These are phyloP conservation scores for Linnemannia exigua DNA, from an alignment of 192 early-diverging fungal genomes.

Conservation along the genomic window DNA sequence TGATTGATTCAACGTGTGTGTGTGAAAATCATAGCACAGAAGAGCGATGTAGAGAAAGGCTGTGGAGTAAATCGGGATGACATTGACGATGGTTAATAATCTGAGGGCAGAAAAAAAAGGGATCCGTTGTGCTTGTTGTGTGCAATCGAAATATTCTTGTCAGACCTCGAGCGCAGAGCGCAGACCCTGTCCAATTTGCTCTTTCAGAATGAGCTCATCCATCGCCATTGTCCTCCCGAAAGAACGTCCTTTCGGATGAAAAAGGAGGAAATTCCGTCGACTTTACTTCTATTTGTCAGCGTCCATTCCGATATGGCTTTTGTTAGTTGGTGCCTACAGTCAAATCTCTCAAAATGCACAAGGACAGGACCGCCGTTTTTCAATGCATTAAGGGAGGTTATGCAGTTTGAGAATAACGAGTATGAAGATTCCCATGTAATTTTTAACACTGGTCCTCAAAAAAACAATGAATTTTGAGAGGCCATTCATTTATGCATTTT, in stretches of 20 bases:
- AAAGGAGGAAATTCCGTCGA: neutral
- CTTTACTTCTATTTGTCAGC: neutral
- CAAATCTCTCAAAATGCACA: neutral
- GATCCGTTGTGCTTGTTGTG: no score
- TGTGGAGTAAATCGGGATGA: neutral
- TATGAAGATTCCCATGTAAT: no score
- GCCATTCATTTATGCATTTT: no score
- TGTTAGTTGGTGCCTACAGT: no score
- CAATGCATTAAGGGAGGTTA: no score
- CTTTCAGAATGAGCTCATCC: neutral
- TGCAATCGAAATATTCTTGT: no score
- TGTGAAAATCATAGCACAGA: neutral
- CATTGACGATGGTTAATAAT: neutral
- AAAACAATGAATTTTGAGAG: no score
- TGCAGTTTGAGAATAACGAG: no score
- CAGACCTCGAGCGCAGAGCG: neutral
- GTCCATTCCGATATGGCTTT: neutral
- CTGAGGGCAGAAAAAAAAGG: neutral
- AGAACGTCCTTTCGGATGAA: neutral
- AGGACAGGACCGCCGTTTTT: neutral
- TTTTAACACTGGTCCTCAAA: no score
- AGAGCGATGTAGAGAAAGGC: no score
- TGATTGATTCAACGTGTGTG: no score
- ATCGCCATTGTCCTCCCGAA: neutral
- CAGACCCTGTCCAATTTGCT: neutral